These are phyloP conservation scores for Ramaria rubella DNA, from an alignment of 768 basidiomycete genomes.

Conservation along the genomic window DNA sequence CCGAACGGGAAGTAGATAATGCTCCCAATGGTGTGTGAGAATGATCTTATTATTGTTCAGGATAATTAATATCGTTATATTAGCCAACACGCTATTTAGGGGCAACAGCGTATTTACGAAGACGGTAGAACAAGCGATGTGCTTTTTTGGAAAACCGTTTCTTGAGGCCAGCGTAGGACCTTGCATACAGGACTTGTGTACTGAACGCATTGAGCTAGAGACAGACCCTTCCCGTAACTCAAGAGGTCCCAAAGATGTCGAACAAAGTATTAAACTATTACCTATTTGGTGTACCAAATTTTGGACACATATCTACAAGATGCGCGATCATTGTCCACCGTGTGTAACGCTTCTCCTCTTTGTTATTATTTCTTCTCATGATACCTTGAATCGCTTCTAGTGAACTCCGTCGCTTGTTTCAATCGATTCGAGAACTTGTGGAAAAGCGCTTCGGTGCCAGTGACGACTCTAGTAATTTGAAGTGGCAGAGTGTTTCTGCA, in stretches of 20 bases:
- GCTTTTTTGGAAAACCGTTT: constrained; percentile 73
- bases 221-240: constrained; percentile 69
- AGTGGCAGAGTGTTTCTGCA: constrained; percentile 79
- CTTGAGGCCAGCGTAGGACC: constrained; percentile 74
- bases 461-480: constrained; percentile 48
- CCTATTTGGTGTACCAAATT: constrained; percentile 74
- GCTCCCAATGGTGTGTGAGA: constrained; percentile 52
- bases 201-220: constrained; percentile 73
- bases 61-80: constrained; percentile 4
- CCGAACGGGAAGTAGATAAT: constrained; percentile 63
- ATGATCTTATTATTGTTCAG: constrained; percentile 1
- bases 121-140: constrained; percentile 74
- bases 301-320: constrained; percentile 76
- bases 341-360: constrained; percentile 31
- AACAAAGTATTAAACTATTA: constrained; percentile 61
- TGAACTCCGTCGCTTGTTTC: constrained; percentile 66
- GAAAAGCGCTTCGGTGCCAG: constrained; percentile 38
- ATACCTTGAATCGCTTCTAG: constrained; percentile 30
- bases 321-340: constrained; percentile 67
- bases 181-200: constrained; percentile 60
- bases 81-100: constrained; percentile 70
- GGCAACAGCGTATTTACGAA: constrained; percentile 48
- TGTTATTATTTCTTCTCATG: constrained; percentile 5
- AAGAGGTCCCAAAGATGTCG: constrained; percentile 54
- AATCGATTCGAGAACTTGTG: constrained; percentile 63